Evolutionary conservation across 495 filamentous ascomycete genomes (phyloP).

Genomic region (Hypoxylon subgilvum): DNA sequence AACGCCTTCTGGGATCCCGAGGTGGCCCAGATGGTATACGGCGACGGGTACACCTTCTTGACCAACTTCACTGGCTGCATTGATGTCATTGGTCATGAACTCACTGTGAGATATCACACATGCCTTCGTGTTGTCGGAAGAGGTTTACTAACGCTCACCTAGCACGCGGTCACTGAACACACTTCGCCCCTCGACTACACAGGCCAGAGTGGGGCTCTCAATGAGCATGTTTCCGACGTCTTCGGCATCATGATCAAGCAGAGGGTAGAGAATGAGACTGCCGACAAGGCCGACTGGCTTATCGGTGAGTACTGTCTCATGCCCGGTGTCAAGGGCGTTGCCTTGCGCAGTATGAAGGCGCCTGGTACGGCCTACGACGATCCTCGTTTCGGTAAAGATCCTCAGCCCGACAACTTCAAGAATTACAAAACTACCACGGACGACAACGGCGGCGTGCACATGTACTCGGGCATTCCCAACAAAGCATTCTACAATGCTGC

Average conservation of each 20-base stretch:
- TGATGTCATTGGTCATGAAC: conserved; percentile 60
- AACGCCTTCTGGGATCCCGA: conserved; percentile 52
- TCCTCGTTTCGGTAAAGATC: conserved; percentile 55
- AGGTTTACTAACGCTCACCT: neutral
- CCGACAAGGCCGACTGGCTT: conserved; percentile 57
- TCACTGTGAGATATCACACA: conserved; percentile 41
- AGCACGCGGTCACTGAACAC: conserved; percentile 56
- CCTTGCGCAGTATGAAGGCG: conserved; percentile 56
- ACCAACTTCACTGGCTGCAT: conserved; percentile 51
- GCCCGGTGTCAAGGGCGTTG: conserved; percentile 51
- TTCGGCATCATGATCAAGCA: conserved; percentile 63
- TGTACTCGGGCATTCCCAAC: conserved; percentile 62
- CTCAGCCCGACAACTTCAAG: conserved; percentile 50
- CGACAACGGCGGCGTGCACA: conserved; percentile 59
- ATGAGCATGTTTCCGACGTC: conserved; percentile 60
- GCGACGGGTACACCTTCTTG: conserved; percentile 53
- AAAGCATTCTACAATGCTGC: conserved; percentile 56
- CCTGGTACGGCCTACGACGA: conserved; percentile 58
- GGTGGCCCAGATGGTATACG: conserved; percentile 52
- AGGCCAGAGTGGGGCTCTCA: conserved; percentile 55
- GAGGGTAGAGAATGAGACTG: conserved; percentile 49
- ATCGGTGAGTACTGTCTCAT: conserved; percentile 57
- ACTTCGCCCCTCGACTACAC: conserved; percentile 52
- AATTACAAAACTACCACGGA: conserved; percentile 42
- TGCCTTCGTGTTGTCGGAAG: neutral